Base-by-base conservation (phyloP, 495 filamentous ascomycete species). In the Ramalina intermedia region DNA sequence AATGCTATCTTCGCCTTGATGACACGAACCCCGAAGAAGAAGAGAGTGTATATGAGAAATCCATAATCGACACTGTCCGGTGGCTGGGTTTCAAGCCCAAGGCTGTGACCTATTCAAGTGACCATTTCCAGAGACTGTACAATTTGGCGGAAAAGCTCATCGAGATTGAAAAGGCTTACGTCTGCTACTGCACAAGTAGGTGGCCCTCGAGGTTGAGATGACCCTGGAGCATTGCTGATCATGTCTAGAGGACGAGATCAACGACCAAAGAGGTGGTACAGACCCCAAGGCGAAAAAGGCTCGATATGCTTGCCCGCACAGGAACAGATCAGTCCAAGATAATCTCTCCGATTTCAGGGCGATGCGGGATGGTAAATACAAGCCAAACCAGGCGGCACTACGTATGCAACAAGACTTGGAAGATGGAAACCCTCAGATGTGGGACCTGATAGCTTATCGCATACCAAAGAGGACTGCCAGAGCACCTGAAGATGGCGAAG, bases 351-450 rank as follows among this genome's bases (percentile, higher is more conserved):
- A 96, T 55, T 96, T 98, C 63, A 72, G 86, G 43, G 85, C 76
- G 21, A 96, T 98, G 91, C 70, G 80, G 18, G 87, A 90, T 61
- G 93, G 91, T 20, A 81, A 85, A 62, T 96, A 96, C 63, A 80
- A 82, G 60, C 84, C 91, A 2, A 77, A 81, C 55, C 84, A 87
- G 57, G 91, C 88, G 3, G 87, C 85, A 54, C 66, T 98, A 41
- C 81, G 91, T 47, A 94, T 96, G 89, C 94, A 94, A 65, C 88
- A 78, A 57, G 63, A 71, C 48, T 47, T 77, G 4, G 61, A 67
- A 41, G 70, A 66, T 51, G 72, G 72, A 14, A 84, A 84, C 59
- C 80, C 81, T 2, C 80, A 84, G 63, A 77, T 83, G 80, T 74
- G 65, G 72, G 74, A 71, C 63, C 61, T 89, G 46, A 78, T 82